Base-by-base conservation (phyloP, 495 filamentous ascomycete genomes). In the Talaromyces wortmannii region DNA sequence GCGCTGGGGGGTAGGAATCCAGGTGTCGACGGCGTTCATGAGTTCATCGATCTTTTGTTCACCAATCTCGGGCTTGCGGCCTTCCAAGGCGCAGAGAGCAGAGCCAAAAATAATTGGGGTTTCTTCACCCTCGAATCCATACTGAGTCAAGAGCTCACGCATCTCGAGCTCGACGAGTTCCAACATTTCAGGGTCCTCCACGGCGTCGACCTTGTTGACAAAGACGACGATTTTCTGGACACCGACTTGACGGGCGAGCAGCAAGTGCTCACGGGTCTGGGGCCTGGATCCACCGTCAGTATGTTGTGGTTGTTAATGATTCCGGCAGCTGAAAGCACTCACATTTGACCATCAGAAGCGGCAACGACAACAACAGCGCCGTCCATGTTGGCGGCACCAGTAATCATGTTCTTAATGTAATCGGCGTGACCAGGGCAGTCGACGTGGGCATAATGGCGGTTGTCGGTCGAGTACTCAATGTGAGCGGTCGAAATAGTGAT, bases 321-420 rank as follows among this genome's bases (percentile, higher is more conserved):
- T 43, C 10, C 57, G 54, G 16, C 66, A 54, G 36, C 16, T 16
- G 7, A 31, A 53, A 45, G 18, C 55, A 64, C 68, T 46, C 77
- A 85, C 94, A 98, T 98, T 81, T 97, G 94, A 73, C 94, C 94
- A 71, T 98, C 94, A 30, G 90, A 95, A 71, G 94, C 94, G 69
- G 94, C 95, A 64, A 97, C 95, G 56, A 98, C 94, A 73, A 98
- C 96, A 67, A 98, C 90, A 60, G 94, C 92, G 68, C 94, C 92
- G 63, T 97, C 92, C 92, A 97, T 97, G 80, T 85, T 90, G 59
- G 92, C 90, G 56, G 92, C 89, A 81, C 92, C 92, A 61, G 92
- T 96, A 72, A 97, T 97, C 92, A 97, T 97, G 84, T 98, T 98
- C 85, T 98, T 98, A 77, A 98, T 97, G 81, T 97, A 98, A 90